These are phyloP conservation scores for Fusarium udum DNA, from an alignment of 2,329 filamentous ascomycete genomes.

Conservation along the genomic window DNA sequence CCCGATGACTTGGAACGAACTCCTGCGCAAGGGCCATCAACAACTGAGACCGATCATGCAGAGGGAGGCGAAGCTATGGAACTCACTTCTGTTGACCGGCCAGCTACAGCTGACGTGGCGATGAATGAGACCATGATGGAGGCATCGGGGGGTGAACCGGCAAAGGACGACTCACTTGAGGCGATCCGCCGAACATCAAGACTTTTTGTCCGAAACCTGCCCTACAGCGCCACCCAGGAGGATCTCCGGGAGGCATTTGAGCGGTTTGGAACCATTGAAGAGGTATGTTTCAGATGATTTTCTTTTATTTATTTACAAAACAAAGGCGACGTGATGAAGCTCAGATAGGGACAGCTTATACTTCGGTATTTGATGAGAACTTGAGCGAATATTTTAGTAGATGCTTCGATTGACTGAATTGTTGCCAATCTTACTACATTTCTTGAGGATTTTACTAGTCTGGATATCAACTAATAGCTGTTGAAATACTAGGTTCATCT, in stretches of 20 bases:
- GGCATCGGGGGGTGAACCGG: slow-evolving; percentile 38
- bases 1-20: slow-evolving; percentile 65
- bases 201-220: slow-evolving; percentile 88
- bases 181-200: slow-evolving; percentile 75
- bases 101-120: slow-evolving; percentile 30
- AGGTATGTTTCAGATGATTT: slow-evolving; percentile 71
- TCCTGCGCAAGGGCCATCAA: slow-evolving; percentile 26
- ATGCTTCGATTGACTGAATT: slow-evolving; percentile 90
- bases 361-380: slow-evolving; percentile 87
- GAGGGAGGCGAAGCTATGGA: slow-evolving; percentile 27
- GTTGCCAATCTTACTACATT: slow-evolving; percentile 42
- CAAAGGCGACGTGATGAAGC: slow-evolving; percentile 81
- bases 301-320: slow-evolving; percentile 11
- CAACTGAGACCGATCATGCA: slow-evolving; percentile 25
- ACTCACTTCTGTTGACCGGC: slow-evolving; percentile 22
- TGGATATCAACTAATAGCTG: slow-evolving; percentile 41
- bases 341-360: slow-evolving; percentile 99
- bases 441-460: slow-evolving; percentile 30
- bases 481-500: slow-evolving; percentile 77
- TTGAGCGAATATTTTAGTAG: slow-evolving; percentile 99
- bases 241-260: slow-evolving; percentile 79
- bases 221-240: slow-evolving; percentile 80
- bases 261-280: slow-evolving; percentile 79
- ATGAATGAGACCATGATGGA: slow-evolving; percentile 42
- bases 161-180: slow-evolving; percentile 45